Conservation (phyloP, 2,329 filamentous ascomycete genomes). For the Exophiala dermatitidis region DNA sequence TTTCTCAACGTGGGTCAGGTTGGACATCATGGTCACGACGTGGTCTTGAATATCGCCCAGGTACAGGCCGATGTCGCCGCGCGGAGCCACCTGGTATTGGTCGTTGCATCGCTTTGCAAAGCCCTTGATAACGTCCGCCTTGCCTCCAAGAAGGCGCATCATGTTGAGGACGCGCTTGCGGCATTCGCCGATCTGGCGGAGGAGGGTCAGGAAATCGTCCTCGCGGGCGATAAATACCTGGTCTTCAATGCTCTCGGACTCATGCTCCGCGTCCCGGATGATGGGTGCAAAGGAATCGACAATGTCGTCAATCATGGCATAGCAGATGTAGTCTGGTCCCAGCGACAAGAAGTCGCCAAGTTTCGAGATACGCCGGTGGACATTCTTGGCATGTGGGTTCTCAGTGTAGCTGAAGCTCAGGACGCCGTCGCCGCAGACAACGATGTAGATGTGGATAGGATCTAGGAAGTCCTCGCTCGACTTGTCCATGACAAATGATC, state of each 20-base stretch:
- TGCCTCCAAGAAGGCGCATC: constrained; percentile 86
- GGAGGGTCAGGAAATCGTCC: constrained; percentile 79
- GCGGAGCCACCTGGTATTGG: constrained; percentile 88
- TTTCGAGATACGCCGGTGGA: constrained; percentile 83
- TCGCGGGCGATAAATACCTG: constrained; percentile 86
- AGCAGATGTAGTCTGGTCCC: constrained; percentile 98
- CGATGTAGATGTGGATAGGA: constrained; percentile 91
- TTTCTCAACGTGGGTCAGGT: constrained; percentile 91
- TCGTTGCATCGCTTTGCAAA: constrained; percentile 99
- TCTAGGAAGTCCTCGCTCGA: constrained; percentile 77
- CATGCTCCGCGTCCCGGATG: constrained; percentile 76
- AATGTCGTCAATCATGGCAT: constrained; percentile 96
- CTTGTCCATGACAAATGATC: constrained; percentile 82
- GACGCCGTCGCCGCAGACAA: constrained; percentile 92
- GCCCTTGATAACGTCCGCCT: constrained; percentile 95
- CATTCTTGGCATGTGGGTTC: constrained; percentile 79
- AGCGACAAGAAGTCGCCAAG: constrained; percentile 92
- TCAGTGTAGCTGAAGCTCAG: constrained; percentile 88
- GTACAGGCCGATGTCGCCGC: constrained; percentile 94
- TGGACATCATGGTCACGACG: constrained; percentile 98
- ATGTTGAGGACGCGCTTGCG: constrained; percentile 93
- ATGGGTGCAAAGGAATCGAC: constrained; percentile 91
- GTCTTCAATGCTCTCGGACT: constrained; percentile 90
- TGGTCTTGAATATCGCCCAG: constrained; percentile 97
- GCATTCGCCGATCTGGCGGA: constrained; percentile 79